Evolutionary conservation across 1,139 yeast genomes (phyloP).

Genomic region (Nakaseomyces kungkrabaensis): DNA sequence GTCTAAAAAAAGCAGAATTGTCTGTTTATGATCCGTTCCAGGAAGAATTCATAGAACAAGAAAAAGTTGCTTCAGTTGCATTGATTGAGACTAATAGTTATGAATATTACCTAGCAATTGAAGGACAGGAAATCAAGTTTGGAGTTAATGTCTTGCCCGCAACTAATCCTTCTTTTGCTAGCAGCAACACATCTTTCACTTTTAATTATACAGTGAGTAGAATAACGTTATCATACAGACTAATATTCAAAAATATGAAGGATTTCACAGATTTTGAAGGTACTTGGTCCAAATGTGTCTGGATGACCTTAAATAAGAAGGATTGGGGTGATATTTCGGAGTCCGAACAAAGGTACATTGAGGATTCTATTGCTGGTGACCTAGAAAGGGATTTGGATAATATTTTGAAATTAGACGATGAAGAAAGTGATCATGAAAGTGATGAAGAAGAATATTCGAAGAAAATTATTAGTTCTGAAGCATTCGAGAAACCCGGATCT

Average conservation of each 20-base stretch:
- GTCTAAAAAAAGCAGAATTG: slow-evolving; percentile 32
- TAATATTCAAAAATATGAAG: slow-evolving; percentile 40
- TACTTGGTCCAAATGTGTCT: slow-evolving; percentile 42
- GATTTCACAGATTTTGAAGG: slow-evolving; percentile 44
- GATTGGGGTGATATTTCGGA: slow-evolving; percentile 40
- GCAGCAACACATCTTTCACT: slow-evolving; percentile 47
- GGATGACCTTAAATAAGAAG: slow-evolving; percentile 49
- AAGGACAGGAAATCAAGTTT: slow-evolving; percentile 28
- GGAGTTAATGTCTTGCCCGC: slow-evolving; percentile 39
- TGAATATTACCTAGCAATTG: slow-evolving; percentile 44
- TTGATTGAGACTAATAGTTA: slow-evolving; percentile 44
- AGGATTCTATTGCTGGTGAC: slow-evolving; percentile 37
- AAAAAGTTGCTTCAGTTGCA: slow-evolving; percentile 28
- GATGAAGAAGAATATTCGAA: slow-evolving; percentile 19
- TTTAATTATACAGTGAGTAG: slow-evolving; percentile 46
- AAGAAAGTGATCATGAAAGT: slow-evolving; percentile 19
- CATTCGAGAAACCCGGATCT: slow-evolving; percentile 22
- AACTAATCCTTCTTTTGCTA: slow-evolving; percentile 59
- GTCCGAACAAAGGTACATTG: slow-evolving; percentile 40
- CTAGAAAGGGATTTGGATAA: slow-evolving; percentile 28
- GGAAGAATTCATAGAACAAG: slow-evolving; percentile 42
- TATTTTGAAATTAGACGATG: slow-evolving; percentile 30
- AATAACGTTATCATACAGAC: slow-evolving; percentile 49
- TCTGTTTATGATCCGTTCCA: slow-evolving; percentile 47
- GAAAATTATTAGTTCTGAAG: slow-evolving; percentile 21